A percentile compares a stretch with the other conserved stretches of the same genome.
Evolutionary conservation across 2,329 filamentous ascomycete species (phyloP).

Genomic region (Scortechinia acanthostroma): DNA sequence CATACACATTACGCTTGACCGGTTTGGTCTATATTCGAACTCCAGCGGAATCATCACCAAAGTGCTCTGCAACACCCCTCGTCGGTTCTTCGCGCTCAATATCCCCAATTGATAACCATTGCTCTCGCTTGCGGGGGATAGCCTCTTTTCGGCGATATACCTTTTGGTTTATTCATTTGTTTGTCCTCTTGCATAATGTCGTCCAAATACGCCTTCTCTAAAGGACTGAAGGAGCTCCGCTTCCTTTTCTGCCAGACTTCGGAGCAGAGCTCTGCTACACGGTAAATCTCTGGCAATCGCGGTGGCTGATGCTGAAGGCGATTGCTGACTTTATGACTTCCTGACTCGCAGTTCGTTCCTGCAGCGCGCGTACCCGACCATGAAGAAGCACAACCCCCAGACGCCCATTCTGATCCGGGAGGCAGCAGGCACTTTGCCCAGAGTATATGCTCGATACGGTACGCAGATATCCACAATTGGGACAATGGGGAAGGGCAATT

Average conservation of each 20-base stretch:
- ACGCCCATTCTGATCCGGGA: conserved; percentile 65
- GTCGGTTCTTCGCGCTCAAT: no score
- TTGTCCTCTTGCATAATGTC: conserved; percentile 48
- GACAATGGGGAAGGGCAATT: not conserved
- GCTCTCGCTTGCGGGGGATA: no score
- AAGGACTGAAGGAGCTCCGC: conserved; percentile 58
- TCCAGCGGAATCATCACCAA: no score
- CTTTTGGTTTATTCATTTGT: no score
- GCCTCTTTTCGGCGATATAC: no score
- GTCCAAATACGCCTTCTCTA: conserved; percentile 58
- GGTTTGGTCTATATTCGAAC: not conserved
- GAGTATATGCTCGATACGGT: conserved; percentile 64
- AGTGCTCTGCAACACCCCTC: no score
- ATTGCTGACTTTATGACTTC: not conserved
- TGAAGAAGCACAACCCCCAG: conserved; percentile 68
- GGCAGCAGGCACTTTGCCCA: conserved; percentile 51
- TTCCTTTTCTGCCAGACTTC: conserved; percentile 65
- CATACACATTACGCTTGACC: not conserved
- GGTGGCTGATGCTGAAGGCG: not conserved
- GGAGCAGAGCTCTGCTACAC: conserved; percentile 54
- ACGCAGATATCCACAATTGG: conserved; percentile 12
- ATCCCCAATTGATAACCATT: no score
- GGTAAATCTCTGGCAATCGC: conserved; percentile 32
- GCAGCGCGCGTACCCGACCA: conserved; percentile 60
- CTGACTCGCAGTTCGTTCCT: conserved; percentile 46